Conservation (phyloP, 495 filamentous ascomycete species). For the Neurospora sp. region DNA sequence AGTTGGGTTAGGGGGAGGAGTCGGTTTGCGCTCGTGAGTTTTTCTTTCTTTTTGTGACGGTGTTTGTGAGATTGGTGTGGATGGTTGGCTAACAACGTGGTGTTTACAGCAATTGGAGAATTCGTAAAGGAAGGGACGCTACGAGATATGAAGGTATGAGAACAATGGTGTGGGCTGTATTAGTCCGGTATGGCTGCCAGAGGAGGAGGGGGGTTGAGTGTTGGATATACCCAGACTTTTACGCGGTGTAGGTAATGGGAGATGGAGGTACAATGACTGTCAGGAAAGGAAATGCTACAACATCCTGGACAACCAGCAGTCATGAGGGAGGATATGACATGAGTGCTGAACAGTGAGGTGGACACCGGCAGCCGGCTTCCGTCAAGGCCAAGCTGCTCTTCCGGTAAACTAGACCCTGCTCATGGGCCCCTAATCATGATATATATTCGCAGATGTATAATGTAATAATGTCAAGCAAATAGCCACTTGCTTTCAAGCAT, state of each 20-base stretch:
- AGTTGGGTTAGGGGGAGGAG: constrained; percentile 68
- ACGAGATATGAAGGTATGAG: not conserved
- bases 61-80: not conserved
- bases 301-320: no score
- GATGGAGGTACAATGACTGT: not conserved
- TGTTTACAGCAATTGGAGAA: not conserved
- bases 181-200: not conserved
- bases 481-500: no score
- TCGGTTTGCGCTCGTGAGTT: constrained; percentile 49
- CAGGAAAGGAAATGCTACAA: no score
- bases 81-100: not conserved
- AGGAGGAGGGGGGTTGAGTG: not conserved
- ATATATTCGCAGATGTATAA: no score
- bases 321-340: no score
- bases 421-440: no score
- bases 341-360: no score
- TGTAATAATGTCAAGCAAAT: no score
- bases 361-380: no score
- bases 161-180: not conserved
- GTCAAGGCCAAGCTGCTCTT: no score
- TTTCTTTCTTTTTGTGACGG: not conserved
- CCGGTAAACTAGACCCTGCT: no score
- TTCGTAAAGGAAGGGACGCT: not conserved
- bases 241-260: not conserved
- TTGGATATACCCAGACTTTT: not conserved